phyloP scores from a whole-genome alignment of 352 stramenopile genomes.

The Phytophthora cajani region DNA sequence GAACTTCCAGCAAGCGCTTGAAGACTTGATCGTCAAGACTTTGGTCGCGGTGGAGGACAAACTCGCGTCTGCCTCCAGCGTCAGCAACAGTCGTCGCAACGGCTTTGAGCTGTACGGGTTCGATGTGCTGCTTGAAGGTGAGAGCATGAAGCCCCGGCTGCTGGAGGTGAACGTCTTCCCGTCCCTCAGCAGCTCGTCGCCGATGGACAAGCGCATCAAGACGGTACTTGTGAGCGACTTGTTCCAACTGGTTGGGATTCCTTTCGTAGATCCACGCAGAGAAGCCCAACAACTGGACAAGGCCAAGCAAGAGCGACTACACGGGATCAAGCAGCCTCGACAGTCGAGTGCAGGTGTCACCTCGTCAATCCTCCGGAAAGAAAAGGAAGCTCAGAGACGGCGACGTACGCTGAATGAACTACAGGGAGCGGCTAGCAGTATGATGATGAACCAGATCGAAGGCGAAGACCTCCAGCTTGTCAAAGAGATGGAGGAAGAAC shows the following conservation, averaged over 20 bases:
- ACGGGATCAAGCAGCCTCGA: slow-evolving; percentile 42
- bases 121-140: slow-evolving; percentile 84
- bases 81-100: slow-evolving; percentile 26
- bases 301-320: slow-evolving; percentile 57
- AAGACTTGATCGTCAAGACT: slow-evolving; percentile 91
- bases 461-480: slow-evolving; percentile 59
- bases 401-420: slow-evolving; percentile 48
- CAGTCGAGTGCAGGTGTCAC: neutral
- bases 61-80: slow-evolving; percentile 47
- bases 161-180: slow-evolving; percentile 93
- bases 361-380: slow-evolving; percentile 20
- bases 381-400: slow-evolving; percentile 23
- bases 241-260: slow-evolving; percentile 80
- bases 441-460: slow-evolving; percentile 49
- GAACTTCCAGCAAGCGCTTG: slow-evolving; percentile 51
- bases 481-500: slow-evolving; percentile 72
- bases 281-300: slow-evolving; percentile 46
- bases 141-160: slow-evolving; percentile 80
- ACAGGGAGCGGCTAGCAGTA: slow-evolving; percentile 21
- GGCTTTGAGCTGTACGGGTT: slow-evolving; percentile 93
- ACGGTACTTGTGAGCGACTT: slow-evolving; percentile 88
- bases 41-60: slow-evolving; percentile 87
- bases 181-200: slow-evolving; percentile 83
- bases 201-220: slow-evolving; percentile 92
- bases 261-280: slow-evolving; percentile 49